Conservation (phyloP, 768 basidiomycete genomes). For the Glaciozyma martinii region DNA sequence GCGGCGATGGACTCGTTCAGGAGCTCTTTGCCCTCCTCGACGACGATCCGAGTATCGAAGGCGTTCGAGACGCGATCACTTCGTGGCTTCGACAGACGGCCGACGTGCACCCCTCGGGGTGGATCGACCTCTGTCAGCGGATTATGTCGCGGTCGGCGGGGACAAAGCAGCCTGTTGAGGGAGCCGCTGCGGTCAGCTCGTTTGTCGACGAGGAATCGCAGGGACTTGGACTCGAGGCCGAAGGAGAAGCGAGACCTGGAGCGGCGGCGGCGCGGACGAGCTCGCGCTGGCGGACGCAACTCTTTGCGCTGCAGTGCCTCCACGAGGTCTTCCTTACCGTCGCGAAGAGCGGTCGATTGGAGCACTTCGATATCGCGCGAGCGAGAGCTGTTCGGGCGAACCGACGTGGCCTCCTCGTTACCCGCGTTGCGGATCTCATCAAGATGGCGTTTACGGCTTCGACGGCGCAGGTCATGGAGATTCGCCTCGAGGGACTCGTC, state of each 20-base stretch:
- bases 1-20: constrained; percentile 87
- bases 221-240: constrained; percentile 59
- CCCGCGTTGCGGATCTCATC: constrained; percentile 83
- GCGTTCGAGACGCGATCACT: constrained; percentile 81
- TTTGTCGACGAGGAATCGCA: constrained; percentile 86
- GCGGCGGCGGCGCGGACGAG: constrained; percentile 38
- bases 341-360: constrained; percentile 58
- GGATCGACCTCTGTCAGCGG: constrained; percentile 94
- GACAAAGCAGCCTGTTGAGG: constrained; percentile 57
- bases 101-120: constrained; percentile 82
- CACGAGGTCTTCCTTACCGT: constrained; percentile 79
- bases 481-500: constrained; percentile 77
- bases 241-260: constrained; percentile 37
- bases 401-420: constrained; percentile 58
- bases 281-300: constrained; percentile 90
- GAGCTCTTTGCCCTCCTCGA: constrained; percentile 92
- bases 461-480: constrained; percentile 91
- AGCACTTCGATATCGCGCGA: constrained; percentile 71
- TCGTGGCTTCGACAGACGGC: constrained; percentile 96
- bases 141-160: constrained; percentile 94
- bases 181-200: constrained; percentile 43
- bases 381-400: constrained; percentile 43
- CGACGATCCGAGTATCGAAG: constrained; percentile 85
- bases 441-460: constrained; percentile 97
- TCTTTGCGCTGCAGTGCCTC: constrained; percentile 86